phyloP scores from a whole-genome alignment of 495 filamentous ascomycete genomes.

The Platismatia glauca region DNA sequence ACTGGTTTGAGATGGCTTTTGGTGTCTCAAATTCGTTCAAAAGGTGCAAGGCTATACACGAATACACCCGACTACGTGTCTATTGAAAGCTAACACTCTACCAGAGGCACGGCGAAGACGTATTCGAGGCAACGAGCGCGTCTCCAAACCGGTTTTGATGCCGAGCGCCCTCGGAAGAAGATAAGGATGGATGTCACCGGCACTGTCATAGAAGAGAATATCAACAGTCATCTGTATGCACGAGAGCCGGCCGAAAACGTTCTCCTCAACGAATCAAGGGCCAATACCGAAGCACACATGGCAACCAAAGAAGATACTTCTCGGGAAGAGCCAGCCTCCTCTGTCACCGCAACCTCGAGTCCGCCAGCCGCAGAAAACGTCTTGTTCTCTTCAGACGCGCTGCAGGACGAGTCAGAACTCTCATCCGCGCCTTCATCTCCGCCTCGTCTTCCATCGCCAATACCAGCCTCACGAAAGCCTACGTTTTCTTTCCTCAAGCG shows the following conservation, averaged over 20 bases:
- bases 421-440: conserved; percentile 41
- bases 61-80: neutral
- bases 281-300: neutral
- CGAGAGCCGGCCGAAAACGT: conserved; percentile 2
- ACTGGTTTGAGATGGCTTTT: conserved; percentile 41
- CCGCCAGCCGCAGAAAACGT: conserved; percentile 41
- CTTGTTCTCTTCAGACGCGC: conserved; percentile 39
- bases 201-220: conserved; percentile 16
- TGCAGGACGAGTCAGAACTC: conserved; percentile 37
- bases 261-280: neutral
- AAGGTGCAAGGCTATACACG: conserved; percentile 31
- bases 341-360: conserved; percentile 40
- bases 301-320: neutral
- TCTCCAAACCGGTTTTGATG: conserved; percentile 5
- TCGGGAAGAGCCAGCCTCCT: conserved; percentile 15
- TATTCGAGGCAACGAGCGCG: conserved; percentile 22
- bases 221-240: conserved; percentile 6
- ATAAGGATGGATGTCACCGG: conserved; percentile 22
- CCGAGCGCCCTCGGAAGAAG: conserved; percentile 20
- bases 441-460: conserved; percentile 48
- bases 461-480: conserved; percentile 46
- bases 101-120: conserved; percentile 24
- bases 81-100: conserved; percentile 5
- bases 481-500: conserved; percentile 47
- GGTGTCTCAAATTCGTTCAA: conserved; percentile 52